Evolutionary conservation across 176 grass and related monocot species (phyloP), one percentile per base, ranked within the genome.

Genomic region (Eragrostis curvula): DNA sequence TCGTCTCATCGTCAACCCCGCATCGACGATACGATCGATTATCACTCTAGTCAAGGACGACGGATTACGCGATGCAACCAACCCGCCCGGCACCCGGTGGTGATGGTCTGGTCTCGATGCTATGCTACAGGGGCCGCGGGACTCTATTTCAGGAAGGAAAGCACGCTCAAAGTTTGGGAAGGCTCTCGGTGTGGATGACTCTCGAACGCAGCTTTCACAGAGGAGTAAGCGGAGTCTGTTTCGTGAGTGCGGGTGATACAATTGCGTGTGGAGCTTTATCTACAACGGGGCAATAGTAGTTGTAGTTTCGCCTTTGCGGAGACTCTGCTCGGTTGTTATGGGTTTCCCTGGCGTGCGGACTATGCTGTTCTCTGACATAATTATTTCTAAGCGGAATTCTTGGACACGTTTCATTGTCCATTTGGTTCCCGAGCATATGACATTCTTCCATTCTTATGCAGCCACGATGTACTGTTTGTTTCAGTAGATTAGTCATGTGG

Each of bases 311-410:
- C 72, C 1, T 25, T 59, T 59, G 58, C 8, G 56, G 58, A 61
- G 24, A 1, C 58, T 6, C 0, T 75, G 51, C 72, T 68, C 17
- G 5, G 16, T 25, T 41, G 27, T 52, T 65, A 47, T 8, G 44
- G 52, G 75, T 80, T 84, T 70, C 82, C 65, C 28, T 85, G 57
- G 45, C 77, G 64, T 89, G 72, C 48, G 45, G 78, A 28, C 78
- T 81, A 71, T 29, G 64, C 60, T 85, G 56, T 57, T 85, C 62
- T 51, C 5, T 80, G 49, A 1, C 71, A 36, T 7, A 28, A 13
- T 61, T 61, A 24, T 28, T 61, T 61, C 23, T 28, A 11, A n/a
- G n/a, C 9, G 9, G n/a, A 59, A 59, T 25, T 28, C 56, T 59
- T 24, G 27, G 24, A 45, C n/a, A 3, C 48, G 3, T 68, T 52